phyloP scores from a whole-genome alignment of 805 yeast species.

The Myxozyma vanderwaltii region DNA sequence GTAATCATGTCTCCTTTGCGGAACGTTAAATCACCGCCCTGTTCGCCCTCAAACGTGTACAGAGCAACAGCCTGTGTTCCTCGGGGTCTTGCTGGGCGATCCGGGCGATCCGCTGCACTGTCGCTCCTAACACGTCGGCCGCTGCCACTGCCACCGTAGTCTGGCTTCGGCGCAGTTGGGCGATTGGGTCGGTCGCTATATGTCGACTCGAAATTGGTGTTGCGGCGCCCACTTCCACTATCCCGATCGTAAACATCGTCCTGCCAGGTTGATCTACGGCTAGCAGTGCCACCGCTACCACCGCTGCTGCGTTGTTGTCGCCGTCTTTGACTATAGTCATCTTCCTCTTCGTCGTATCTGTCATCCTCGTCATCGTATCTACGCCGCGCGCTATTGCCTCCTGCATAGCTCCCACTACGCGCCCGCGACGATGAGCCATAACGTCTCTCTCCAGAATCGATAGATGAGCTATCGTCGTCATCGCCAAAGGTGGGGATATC shows the following conservation, averaged over 20 bases:
- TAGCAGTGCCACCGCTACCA: constrained; percentile 14
- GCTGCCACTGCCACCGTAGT: constrained; percentile 38
- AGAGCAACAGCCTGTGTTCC: constrained; percentile 87
- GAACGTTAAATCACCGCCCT: constrained; percentile 89
- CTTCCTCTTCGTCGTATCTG: constrained; percentile 44
- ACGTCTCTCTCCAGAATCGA: constrained; percentile 26
- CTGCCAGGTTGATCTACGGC: constrained; percentile 66
- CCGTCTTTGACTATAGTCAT: constrained; percentile 44
- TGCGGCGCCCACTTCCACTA: constrained; percentile 41
- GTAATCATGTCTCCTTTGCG: constrained; percentile 92
- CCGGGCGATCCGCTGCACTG: constrained; percentile 5
- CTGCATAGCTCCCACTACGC: constrained; percentile 27
- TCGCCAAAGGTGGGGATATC: constrained; percentile 66
- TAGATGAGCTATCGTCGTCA: constrained; percentile 30
- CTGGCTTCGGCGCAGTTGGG: constrained; percentile 49
- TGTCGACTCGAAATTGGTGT: constrained; percentile 49
- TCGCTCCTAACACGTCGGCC: constrained; percentile 11
- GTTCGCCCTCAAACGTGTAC: constrained; percentile 87
- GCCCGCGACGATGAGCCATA: constrained; percentile 12
- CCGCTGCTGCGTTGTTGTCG: constrained; percentile 32
- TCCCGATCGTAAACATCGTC: constrained; percentile 76
- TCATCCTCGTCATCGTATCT: constrained; percentile 31
- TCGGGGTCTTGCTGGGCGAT: constrained; percentile 12
- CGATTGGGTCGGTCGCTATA: constrained; percentile 47
- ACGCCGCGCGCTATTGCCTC: constrained; percentile 29